Conservation (phyloP, 2,329 filamentous ascomycete species). For the Ascochyta viciae-villosae region DNA sequence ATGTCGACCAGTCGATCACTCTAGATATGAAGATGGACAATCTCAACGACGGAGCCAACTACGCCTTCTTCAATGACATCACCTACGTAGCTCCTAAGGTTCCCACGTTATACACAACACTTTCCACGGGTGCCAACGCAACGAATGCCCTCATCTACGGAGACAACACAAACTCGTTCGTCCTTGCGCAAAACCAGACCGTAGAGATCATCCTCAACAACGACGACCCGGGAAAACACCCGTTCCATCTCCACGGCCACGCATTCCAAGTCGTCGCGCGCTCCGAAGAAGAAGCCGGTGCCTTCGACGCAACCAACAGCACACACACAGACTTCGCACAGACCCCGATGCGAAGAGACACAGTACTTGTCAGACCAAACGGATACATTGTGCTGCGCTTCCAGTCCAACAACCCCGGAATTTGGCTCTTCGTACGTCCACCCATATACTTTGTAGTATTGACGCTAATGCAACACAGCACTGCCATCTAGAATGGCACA, state of each 20-base stretch:
- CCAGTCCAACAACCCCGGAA: slow-evolving; percentile 57
- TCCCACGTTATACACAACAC: slow-evolving; percentile 78
- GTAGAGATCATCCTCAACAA: slow-evolving; percentile 82
- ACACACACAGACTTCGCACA: slow-evolving; percentile 27
- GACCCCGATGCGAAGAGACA: slow-evolving; percentile 60
- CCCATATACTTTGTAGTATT: neutral
- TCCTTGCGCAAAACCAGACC: slow-evolving; percentile 71
- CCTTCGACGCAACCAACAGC: slow-evolving; percentile 57
- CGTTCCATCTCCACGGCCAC: slow-evolving; percentile 72
- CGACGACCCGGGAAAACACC: slow-evolving; percentile 70
- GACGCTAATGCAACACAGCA: slow-evolving; percentile 9
- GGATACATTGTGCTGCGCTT: slow-evolving; percentile 65
- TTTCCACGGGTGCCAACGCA: slow-evolving; percentile 64
- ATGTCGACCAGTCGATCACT: slow-evolving; percentile 69
- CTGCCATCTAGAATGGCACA: slow-evolving; percentile 50
- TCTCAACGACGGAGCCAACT: slow-evolving; percentile 70
- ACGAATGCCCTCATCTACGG: slow-evolving; percentile 57
- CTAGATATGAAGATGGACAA: slow-evolving; percentile 69
- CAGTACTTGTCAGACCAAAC: slow-evolving; percentile 61
- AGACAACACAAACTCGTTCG: slow-evolving; percentile 62
- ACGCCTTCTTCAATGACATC: slow-evolving; percentile 72
- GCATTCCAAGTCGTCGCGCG: slow-evolving; percentile 47
- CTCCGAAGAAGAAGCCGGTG: slow-evolving; percentile 42
- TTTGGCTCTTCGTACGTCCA: slow-evolving; percentile 39
- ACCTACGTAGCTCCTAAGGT: slow-evolving; percentile 79